Base-by-base conservation (phyloP, 495 filamentous ascomycete genomes). In the Penicillium simplicissimum region DNA sequence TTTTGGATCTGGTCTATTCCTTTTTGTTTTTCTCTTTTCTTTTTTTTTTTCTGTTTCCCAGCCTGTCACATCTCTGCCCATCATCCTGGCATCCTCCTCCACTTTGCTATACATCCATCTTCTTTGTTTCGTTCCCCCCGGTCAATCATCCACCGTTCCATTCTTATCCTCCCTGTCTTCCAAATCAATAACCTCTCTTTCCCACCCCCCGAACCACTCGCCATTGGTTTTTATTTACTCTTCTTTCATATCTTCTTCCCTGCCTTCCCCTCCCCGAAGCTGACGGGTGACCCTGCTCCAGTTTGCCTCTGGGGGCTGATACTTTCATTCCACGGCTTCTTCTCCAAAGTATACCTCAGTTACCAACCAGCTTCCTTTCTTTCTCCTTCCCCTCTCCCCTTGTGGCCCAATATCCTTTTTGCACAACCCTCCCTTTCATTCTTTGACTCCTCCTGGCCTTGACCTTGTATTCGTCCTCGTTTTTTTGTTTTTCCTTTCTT, bases 291-390 rank as follows among this genome's bases (percentile, higher is more conserved):
- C 58, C 58, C 53, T 61, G 35, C 64, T 47, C 60, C 65, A 59
- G n/a, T 64, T 58, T 28, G 53, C 60, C 43, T 45, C 49, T 25
- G 19, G 21, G 3, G 43, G 23, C 58, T 54, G 47, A 65, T 61
- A 59, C 55, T 61, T 57, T 64, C 53, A 51, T 56, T 38, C 55
- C 55, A 53, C 54, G 45, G 13, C 63, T 57, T 60, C 49, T 47
- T 59, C 54, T 62, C 62, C 45, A 61, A 53, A 45, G 6, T 45
- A 45, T 45, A 43, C 40, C 40, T 1, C 28, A 43, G 9, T 17
- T 5, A 43, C 8, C 40, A 45, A 9, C 28, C 25, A 45, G 25
- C 42, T 17, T 56, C 49, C 11, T 33, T 55, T 52, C 54, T 59
- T 42, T 8, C n/a, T 14, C 38, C 8, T 15, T 1, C 37, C n/a